Evolutionary conservation across 2,329 filamentous ascomycete genomes (phyloP).

Genomic region (Trichoderma semiorbis): DNA sequence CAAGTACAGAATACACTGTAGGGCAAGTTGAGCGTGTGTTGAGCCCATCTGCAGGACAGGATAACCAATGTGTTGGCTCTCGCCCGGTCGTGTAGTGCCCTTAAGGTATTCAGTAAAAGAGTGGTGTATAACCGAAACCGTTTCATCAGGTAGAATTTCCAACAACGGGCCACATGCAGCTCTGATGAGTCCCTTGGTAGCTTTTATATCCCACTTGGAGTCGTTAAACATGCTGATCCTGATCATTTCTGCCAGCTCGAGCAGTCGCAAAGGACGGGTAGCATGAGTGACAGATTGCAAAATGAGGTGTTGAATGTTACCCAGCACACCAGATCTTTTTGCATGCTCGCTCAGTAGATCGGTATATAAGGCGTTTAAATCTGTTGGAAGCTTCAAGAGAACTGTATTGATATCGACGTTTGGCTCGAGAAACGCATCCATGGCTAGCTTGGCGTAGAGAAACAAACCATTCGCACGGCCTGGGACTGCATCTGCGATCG

Average conservation of each 20-base stretch:
- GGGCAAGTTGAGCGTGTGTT: constrained; percentile 24
- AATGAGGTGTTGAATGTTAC: constrained; percentile 36
- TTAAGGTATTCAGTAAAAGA: constrained; percentile 47
- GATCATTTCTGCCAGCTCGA: constrained; percentile 39
- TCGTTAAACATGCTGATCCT: constrained; percentile 7
- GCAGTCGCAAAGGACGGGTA: constrained; percentile 38
- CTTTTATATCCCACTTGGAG: constrained; percentile 21
- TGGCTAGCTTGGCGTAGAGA: constrained; percentile 42
- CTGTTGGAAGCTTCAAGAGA: constrained; percentile 32
- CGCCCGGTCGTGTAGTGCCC: constrained; percentile 20
- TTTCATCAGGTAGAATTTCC: constrained; percentile 44
- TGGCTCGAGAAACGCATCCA: constrained; percentile 36
- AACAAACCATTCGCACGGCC: constrained; percentile 42
- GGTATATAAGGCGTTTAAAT: constrained; percentile 41
- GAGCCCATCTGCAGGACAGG: constrained; percentile 21
- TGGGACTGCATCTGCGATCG: constrained; percentile 30
- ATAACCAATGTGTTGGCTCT: constrained; percentile 15
- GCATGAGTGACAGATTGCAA: constrained; percentile 42
- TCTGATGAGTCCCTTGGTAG: constrained; percentile 37
- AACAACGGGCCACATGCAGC: constrained; percentile 41
- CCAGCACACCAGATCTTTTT: constrained; percentile 29
- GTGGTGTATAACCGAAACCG: constrained; percentile 44
- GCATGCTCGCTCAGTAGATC: constrained; percentile 38
- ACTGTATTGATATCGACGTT: constrained; percentile 26
- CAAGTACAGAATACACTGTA: constrained; percentile 24